These are phyloP conservation scores for Diaporthe capsici DNA, from an alignment of 2,329 filamentous ascomycete species.

Conservation along the genomic window DNA sequence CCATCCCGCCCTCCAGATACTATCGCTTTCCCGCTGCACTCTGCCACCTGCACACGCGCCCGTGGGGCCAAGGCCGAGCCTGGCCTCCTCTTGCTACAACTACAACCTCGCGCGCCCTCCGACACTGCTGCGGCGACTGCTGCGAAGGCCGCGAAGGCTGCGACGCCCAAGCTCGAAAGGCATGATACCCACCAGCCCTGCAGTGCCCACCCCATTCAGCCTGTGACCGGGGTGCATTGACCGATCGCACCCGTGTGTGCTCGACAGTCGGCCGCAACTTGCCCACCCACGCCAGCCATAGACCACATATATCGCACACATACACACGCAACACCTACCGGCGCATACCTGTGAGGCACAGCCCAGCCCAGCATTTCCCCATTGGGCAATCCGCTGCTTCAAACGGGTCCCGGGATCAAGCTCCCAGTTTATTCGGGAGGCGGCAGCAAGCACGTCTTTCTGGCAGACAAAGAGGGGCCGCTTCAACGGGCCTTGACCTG, in stretches of 20 bases:
- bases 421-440: slow-evolving; percentile 37
- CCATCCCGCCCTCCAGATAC: neutral
- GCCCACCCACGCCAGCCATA: slow-evolving; percentile 21
- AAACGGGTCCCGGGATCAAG: slow-evolving; percentile 34
- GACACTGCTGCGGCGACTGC: slow-evolving; percentile 20
- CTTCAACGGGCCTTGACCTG: slow-evolving; percentile 31
- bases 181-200: slow-evolving; percentile 25
- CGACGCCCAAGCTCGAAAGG: slow-evolving; percentile 25
- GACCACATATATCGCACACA: neutral
- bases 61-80: neutral
- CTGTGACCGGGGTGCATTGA: slow-evolving; percentile 28
- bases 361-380: neutral
- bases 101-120: neutral
- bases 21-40: neutral
- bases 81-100: neutral
- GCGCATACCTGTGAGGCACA: slow-evolving; percentile 18
- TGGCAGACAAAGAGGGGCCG: slow-evolving; percentile 38
- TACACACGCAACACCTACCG: neutral
- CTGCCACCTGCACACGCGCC: neutral
- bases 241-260: slow-evolving; percentile 24
- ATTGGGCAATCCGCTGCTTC: slow-evolving; percentile 12
- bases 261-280: slow-evolving; percentile 28
- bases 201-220: slow-evolving; percentile 20
- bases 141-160: neutral
- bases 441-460: slow-evolving; percentile 37